phyloP scores from a whole-genome alignment of 1,284 basidiomycete genomes.

The Moesziomyces sp. region DNA sequence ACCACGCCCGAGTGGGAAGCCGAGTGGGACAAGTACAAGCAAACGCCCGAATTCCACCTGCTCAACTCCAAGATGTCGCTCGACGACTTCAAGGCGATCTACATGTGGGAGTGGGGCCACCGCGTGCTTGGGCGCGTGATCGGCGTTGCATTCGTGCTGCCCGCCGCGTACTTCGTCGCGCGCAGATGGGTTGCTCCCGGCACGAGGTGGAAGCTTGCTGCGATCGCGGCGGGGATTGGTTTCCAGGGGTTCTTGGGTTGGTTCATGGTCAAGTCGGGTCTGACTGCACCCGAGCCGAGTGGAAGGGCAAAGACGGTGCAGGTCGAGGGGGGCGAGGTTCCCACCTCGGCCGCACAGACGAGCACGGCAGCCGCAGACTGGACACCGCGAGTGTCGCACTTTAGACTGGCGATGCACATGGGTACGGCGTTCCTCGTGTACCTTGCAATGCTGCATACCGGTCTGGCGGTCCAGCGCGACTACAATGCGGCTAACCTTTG shows the following conservation, averaged over 20 bases:
- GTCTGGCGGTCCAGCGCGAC: slow-evolving; percentile 79
- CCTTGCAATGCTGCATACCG: slow-evolving; percentile 87
- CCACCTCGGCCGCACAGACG: slow-evolving; percentile 28
- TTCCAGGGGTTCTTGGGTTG: slow-evolving; percentile 92
- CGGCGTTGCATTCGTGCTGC: slow-evolving; percentile 72
- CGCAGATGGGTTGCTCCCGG: slow-evolving; percentile 25
- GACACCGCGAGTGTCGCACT: slow-evolving; percentile 88
- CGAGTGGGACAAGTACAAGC: slow-evolving; percentile 95
- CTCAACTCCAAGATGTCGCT: slow-evolving; percentile 87
- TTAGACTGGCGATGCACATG: slow-evolving; percentile 92
- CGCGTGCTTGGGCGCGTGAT: slow-evolving; percentile 91
- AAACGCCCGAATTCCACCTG: slow-evolving; percentile 84
- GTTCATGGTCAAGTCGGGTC: slow-evolving; percentile 99
- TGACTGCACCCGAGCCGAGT: slow-evolving; percentile 70
- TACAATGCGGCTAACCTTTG: slow-evolving; percentile 75
- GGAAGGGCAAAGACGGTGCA: slow-evolving; percentile 26
- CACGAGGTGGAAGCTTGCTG: slow-evolving; percentile 76
- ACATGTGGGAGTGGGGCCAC: slow-evolving; percentile 99
- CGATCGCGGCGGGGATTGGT: slow-evolving; percentile 83
- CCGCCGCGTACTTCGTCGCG: slow-evolving; percentile 55
- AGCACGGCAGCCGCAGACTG: slow-evolving; percentile 46
- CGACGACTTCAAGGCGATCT: slow-evolving; percentile 94
- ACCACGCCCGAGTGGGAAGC: slow-evolving; percentile 81
- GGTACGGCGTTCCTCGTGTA: slow-evolving; percentile 90
- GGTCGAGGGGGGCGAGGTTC: slow-evolving; percentile 3